Evolutionary conservation across 2,329 filamentous ascomycete genomes (phyloP).

Genomic region (Paecilomyces variotii): DNA sequence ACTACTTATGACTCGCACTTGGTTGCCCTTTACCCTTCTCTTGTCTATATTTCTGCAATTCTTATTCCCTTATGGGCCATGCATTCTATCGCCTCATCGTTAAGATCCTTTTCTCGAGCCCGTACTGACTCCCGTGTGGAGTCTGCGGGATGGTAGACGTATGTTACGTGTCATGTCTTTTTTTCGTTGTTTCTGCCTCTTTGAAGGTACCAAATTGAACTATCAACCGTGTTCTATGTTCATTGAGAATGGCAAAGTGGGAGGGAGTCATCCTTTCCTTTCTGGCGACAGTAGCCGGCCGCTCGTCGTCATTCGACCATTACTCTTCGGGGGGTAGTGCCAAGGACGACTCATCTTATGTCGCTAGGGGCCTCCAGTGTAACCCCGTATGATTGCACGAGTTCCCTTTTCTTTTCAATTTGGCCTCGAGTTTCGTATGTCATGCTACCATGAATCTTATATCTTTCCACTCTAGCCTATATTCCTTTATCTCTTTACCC

Average conservation of each 20-base stretch:
- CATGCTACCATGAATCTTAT: not conserved
- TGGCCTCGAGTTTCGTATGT: not conserved
- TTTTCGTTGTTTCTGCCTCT: not conserved
- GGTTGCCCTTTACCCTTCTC: not conserved
- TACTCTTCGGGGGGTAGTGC: not conserved
- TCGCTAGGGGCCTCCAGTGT: not conserved
- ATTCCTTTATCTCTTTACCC: not conserved
- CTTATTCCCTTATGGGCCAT: not conserved
- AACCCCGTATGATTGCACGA: not conserved
- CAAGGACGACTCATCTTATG: not conserved
- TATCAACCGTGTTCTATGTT: not conserved
- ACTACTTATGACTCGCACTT: not conserved
- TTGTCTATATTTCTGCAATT: not conserved
- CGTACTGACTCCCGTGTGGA: not conserved
- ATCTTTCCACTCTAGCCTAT: not conserved
- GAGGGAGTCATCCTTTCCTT: not conserved
- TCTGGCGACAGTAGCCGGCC: not conserved
- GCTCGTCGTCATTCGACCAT: not conserved
- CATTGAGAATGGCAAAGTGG: not conserved
- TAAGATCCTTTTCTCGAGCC: not conserved
- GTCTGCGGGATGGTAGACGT: not conserved
- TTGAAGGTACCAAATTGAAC: not conserved
- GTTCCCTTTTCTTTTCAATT: not conserved
- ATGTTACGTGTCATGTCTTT: not conserved
- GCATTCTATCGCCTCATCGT: not conserved